Evolutionary conservation across 2,329 filamentous ascomycete species (phyloP).

Genomic region (Fusarium papillatum): DNA sequence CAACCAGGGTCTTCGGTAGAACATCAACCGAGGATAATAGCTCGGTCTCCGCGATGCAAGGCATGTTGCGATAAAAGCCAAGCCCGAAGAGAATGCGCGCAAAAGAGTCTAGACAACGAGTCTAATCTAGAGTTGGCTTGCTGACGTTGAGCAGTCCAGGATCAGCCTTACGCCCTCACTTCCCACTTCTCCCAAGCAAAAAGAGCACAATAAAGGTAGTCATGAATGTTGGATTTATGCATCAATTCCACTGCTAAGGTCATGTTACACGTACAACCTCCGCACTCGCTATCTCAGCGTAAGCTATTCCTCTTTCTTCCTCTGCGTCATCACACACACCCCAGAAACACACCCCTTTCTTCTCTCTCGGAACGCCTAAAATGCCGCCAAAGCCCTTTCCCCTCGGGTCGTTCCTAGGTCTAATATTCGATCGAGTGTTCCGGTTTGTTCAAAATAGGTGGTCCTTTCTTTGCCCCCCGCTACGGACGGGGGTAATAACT

Average conservation of each 20-base stretch:
- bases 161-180: neutral
- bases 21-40: constrained; percentile 21
- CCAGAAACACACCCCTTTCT: constrained; percentile 9
- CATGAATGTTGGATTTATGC: constrained; percentile 27
- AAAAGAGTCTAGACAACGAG: neutral
- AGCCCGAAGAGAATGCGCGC: constrained; percentile 1
- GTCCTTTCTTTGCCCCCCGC: constrained; percentile 18
- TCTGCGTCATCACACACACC: constrained; percentile 22
- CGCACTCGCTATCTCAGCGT: constrained; percentile 11
- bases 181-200: neutral
- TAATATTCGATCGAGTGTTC: constrained; percentile 37
- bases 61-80: constrained; percentile 1
- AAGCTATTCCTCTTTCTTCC: constrained; percentile 21
- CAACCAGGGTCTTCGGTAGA: constrained; percentile 15
- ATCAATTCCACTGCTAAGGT: constrained; percentile 44
- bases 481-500: constrained; percentile 16
- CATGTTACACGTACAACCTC: constrained; percentile 45
- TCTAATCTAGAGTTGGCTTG: neutral
- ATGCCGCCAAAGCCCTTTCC: constrained; percentile 28
- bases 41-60: constrained; percentile 16
- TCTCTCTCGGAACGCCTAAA: constrained; percentile 36
- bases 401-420: constrained; percentile 32
- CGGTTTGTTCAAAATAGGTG: constrained; percentile 3
- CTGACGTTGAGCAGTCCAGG: neutral
- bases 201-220: neutral